A percentile compares a stretch with the other conserved stretches of the same genome.
Conservation (phyloP, 2,329 filamentous ascomycete genomes). For the Setomelanomma holmii region DNA sequence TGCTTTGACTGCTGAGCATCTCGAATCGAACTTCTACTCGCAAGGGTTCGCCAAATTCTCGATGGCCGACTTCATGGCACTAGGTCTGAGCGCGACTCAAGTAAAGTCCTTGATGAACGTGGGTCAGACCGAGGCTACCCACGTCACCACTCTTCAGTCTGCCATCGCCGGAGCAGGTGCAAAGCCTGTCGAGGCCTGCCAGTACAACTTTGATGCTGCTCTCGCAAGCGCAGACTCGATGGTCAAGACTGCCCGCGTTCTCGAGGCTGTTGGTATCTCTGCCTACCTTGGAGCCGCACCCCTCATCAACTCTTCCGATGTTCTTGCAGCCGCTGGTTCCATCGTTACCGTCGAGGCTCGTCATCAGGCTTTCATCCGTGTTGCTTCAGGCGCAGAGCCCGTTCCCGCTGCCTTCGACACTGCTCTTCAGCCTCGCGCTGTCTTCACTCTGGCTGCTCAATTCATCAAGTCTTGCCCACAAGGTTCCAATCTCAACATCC, state of each 20-base stretch:
- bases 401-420: slow-evolving; percentile 75
- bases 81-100: slow-evolving; percentile 64
- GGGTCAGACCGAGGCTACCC: slow-evolving; percentile 67
- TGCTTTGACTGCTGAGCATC: slow-evolving; percentile 76
- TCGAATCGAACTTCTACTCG: slow-evolving; percentile 76
- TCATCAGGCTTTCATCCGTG: slow-evolving; percentile 76
- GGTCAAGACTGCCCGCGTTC: slow-evolving; percentile 72
- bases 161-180: slow-evolving; percentile 68
- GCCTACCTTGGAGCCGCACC: slow-evolving; percentile 75
- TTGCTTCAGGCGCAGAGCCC: slow-evolving; percentile 63
- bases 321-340: slow-evolving; percentile 71
- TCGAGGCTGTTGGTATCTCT: slow-evolving; percentile 77
- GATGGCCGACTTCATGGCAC: slow-evolving; percentile 67
- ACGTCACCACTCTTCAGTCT: slow-evolving; percentile 66
- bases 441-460: slow-evolving; percentile 75
- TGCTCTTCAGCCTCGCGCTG: slow-evolving; percentile 69
- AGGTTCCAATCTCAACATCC: slow-evolving; percentile 68
- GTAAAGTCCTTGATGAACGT: slow-evolving; percentile 68
- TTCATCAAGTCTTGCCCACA: slow-evolving; percentile 76
- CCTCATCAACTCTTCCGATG: slow-evolving; percentile 64
- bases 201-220: slow-evolving; percentile 69
- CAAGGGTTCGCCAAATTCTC: slow-evolving; percentile 73
- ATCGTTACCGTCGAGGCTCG: slow-evolving; percentile 77
- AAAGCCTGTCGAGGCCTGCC: slow-evolving; percentile 71
- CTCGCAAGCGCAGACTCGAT: slow-evolving; percentile 71